Evolutionary conservation across 768 basidiomycete species (phyloP), one percentile per base, ranked within the genome.

Genomic region (Sporobolomyces roseus): DNA sequence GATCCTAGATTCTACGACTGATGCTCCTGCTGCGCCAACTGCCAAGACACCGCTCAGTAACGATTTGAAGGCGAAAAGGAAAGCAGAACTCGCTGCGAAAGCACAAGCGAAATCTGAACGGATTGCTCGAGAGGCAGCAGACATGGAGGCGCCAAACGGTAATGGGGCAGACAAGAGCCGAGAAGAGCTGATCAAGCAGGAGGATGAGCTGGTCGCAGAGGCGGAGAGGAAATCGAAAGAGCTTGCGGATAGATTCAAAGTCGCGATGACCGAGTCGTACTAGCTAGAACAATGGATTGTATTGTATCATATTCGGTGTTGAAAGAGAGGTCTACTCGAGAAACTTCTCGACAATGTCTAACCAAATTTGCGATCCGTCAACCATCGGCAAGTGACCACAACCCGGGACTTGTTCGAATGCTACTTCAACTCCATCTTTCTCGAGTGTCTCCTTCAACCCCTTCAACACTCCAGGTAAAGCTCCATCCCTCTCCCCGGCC

Each of bases 351-450:
- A 73, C 71, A 3, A 66, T 59, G 35, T 73, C 71, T 51, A 73
- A 64, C 71, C 71, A 73, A 8, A 23, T 33, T 41, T 51, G 36
- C 2, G 71, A n/a, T 2, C 67, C 71, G 25, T 73, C 77, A 14
- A 79, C 58, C 74, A 78, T 77, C 14, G 78, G 78, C 55, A 79
- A 61, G 61, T 79, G 78, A 1, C 78, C 78, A 10, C 72, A 72
- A 4, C 72, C 70, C 3, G 68, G 30, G 30, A 79, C 60, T 29
- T 60, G 63, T 36, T 66, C 72, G 50, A 77, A 78, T 52, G 19
- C 27, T 4, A 71, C 68, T 21, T 75, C 67, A 23, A 69, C 72
- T 50, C 75, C 73, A 4, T 74, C 73, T 43, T 62, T 61, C 52
- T 51, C 68, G 25, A 79, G 66, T 48, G 71, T 65, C 21, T 76